These are phyloP conservation scores for Cladobotryum mycophilum DNA, from an alignment of 2,329 filamentous ascomycete genomes.

Conservation along the genomic window DNA sequence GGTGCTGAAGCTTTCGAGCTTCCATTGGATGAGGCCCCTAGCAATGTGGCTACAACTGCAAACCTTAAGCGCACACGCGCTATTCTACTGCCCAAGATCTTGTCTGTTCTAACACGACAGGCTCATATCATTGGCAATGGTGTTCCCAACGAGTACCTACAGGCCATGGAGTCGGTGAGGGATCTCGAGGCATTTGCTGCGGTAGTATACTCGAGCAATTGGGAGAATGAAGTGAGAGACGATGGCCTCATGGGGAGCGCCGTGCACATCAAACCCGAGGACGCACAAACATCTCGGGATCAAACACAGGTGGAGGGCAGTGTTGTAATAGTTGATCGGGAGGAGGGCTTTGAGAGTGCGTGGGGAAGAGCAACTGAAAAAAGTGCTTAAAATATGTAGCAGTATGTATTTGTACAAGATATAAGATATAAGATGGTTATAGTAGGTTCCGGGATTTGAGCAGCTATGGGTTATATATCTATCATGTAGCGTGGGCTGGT, in stretches of 20 bases:
- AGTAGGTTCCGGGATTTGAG: not conserved
- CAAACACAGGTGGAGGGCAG: conserved; percentile 39
- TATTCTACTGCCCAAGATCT: conserved; percentile 71
- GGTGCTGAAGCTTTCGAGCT: conserved; percentile 70
- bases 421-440: conserved; percentile 5
- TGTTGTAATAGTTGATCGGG: conserved; percentile 45
- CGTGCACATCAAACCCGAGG: conserved; percentile 26
- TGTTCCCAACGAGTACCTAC: conserved; percentile 62
- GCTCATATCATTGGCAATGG: conserved; percentile 83
- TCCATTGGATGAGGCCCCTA: conserved; percentile 20
- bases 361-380: conserved; percentile 56
- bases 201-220: conserved; percentile 83
- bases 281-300: conserved; percentile 14
- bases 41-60: conserved; percentile 44
- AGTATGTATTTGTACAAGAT: conserved; percentile 6
- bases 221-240: conserved; percentile 57
- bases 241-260: conserved; percentile 37
- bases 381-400: conserved; percentile 10
- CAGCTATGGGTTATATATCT: conserved; percentile 1
- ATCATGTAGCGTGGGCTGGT: not conserved
- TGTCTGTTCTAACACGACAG: conserved; percentile 86
- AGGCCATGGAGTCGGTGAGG: conserved; percentile 67
- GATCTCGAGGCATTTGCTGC: conserved; percentile 80
- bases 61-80: conserved; percentile 53
- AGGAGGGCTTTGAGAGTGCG: conserved; percentile 56